Conservation (phyloP, 768 basidiomycete species). For the Tylopilus felleus region DNA sequence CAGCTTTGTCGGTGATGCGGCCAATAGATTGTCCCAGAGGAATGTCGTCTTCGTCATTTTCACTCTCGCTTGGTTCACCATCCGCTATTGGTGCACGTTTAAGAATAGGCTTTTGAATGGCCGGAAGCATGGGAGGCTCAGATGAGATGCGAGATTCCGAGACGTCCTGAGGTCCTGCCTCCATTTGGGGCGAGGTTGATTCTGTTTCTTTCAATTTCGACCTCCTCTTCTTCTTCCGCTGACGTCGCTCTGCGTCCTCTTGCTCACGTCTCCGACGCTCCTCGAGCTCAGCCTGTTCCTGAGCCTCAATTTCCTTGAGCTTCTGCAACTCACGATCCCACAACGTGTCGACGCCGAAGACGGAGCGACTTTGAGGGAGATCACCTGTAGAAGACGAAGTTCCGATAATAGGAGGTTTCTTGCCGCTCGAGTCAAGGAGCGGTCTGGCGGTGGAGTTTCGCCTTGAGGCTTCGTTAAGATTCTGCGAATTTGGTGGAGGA, state of each 20-base stretch:
- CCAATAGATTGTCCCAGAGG: conserved; percentile 21
- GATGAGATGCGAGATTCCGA: conserved; percentile 16
- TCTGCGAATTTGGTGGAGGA: conserved; percentile 44
- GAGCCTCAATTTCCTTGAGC: conserved; percentile 70
- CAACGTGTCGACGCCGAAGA: conserved; percentile 90
- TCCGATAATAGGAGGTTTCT: conserved; percentile 30
- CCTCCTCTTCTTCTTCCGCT: conserved; percentile 39
- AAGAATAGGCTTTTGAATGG: conserved; percentile 33
- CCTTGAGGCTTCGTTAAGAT: conserved; percentile 43
- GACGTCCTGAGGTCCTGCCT: conserved; percentile 33
- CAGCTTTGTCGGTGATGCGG: conserved; percentile 19
- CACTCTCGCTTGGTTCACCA: conserved; percentile 50
- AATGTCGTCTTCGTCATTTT: conserved; percentile 42
- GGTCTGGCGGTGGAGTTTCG: conserved; percentile 60
- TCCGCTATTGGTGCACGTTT: conserved; percentile 30
- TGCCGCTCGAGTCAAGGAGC: conserved; percentile 60
- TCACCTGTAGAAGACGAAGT: conserved; percentile 31
- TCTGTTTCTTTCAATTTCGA: conserved; percentile 47
- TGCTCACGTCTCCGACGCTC: conserved; percentile 45
- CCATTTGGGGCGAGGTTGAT: conserved; percentile 24
- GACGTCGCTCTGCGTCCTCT: conserved; percentile 39
- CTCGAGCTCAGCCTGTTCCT: conserved; percentile 58
- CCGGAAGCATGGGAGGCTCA: conserved; percentile 32
- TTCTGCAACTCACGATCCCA: conserved; percentile 90
- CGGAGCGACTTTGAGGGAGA: conserved; percentile 58